Conservation (phyloP, 2,329 filamentous ascomycete species). For the Apiospora hydei region DNA sequence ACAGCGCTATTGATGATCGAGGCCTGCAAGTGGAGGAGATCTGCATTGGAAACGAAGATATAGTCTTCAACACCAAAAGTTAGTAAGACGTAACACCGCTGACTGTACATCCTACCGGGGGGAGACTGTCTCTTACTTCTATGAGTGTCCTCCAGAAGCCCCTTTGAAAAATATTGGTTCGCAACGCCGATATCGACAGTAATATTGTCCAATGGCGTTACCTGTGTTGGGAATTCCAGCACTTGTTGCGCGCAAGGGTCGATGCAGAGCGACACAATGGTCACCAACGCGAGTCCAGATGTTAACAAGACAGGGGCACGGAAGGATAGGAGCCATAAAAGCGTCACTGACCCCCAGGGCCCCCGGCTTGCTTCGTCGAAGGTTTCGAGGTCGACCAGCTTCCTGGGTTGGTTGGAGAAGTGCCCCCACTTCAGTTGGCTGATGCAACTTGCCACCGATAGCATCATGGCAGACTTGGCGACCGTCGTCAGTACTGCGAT, state of each 20-base stretch:
- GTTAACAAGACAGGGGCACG: neutral
- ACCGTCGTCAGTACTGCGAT: conserved; percentile 35
- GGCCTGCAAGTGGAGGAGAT: neutral
- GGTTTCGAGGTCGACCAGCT: conserved; percentile 32
- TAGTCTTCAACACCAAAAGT: neutral
- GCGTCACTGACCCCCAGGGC: conserved; percentile 32
- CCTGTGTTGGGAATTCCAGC: conserved; percentile 27
- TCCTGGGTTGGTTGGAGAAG: conserved; percentile 18
- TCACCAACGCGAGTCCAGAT: conserved; percentile 29
- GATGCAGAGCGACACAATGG: conserved; percentile 33
- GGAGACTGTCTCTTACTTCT: neutral
- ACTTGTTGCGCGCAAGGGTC: conserved; percentile 35
- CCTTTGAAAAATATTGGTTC: conserved; percentile 22
- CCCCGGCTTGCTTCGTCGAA: conserved; percentile 37
- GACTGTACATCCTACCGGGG: neutral
- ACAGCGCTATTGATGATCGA: neutral
- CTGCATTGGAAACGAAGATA: neutral
- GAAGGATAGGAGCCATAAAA: neutral
- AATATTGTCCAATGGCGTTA: conserved; percentile 26
- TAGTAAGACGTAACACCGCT: neutral
- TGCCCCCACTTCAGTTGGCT: conserved; percentile 37
- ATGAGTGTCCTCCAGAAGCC: conserved; percentile 19
- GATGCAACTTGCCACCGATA: conserved; percentile 33
- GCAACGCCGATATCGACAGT: conserved; percentile 14
- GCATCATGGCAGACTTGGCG: conserved; percentile 33